Evolutionary conservation across 345 rosid genomes (phyloP), one percentile per base, ranked within the genome.

Genomic region (Arabidopsis arenosa): DNA sequence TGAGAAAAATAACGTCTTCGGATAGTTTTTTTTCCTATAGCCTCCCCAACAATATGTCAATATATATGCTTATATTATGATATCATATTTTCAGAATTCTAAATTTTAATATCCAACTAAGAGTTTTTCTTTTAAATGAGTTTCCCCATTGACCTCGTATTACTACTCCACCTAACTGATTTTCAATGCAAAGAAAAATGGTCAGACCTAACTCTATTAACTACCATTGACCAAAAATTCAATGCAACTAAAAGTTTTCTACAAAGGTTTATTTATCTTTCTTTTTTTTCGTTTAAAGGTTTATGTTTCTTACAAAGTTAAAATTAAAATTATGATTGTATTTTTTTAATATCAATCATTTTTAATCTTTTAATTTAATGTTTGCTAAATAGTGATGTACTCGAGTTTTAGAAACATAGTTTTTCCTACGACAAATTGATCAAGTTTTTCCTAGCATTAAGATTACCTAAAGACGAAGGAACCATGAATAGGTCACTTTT

Each of bases 101-200:
- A 21, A 48, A 48, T 17, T 15, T 51, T n/a, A 33, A 32, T 57
- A 33, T 14, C 62, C 40, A 60, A 39, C 28, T 59, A 35, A 36
- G 14, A 36, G 26, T 49, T 15, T 49, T 7, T 49, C 23, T 51
- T 51, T 18, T 18, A 51, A 9, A 3, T 18, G 53, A 47, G 28
- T 23, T 21, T 62, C 45, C 35, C 40, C 33, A 23, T 62, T 62
- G 66, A 60, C 66, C 66, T 62, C 12, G 66, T 11, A 40, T 39
- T 62, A 13, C 66, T 62, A 13, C 66, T 62, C 51, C 17, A 62
- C 66, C 51, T 23, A 62, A 62, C 66, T 62, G 21, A 62, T 62
- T 62, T 62, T 62, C 66, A 62, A 41, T 62, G 51, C 66, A 23
- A 60, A 11, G 35, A 13, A 23, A 62, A 23, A 40, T 40, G 35